Base-by-base conservation (phyloP, 2,329 filamentous ascomycete species). In the Paecilomyces niveus region DNA sequence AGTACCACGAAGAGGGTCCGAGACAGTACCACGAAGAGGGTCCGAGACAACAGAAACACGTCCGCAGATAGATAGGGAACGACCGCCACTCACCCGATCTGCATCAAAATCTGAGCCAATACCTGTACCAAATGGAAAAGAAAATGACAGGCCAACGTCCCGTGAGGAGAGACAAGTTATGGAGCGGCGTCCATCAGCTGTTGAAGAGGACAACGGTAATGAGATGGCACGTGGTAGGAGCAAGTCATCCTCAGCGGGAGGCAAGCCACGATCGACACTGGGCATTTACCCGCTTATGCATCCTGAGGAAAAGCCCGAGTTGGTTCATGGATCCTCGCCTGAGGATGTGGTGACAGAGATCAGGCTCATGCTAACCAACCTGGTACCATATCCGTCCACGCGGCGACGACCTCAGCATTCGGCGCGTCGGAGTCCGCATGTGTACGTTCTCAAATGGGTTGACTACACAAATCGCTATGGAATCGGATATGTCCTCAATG, bases 381-480 rank as follows among this genome's bases (percentile, higher is more conserved):
- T 77, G 60, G 63, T 68, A 5, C 70, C 67, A n/a, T 63, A 69
- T 32, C 66, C 69, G 3, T 61, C 69, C n/a, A 63, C 62, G 33
- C 70, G 71, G 29, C 68, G 73, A 35, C 67, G 71, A 31, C 60
- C 62, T 8, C 55, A 61, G n/a, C 62, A 65, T 18, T 64, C 65
- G 2, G 58, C 66, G 7, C 63, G 67, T 49, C 66, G 68, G 29
- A 63, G 69, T 32, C 72, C 72, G 2, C 77, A 80, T 56, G 68
- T 77, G 2, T 77, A 79, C 58, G 78, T 81, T 3, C 77, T 80
- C 54, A 81, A 81, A 68, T 81, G 79, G 79, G 79, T 81, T 21
- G 79, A 81, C 61, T 81, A 81, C 62, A 79, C 79, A 7, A 80
- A 80, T 59, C 75, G 78, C 53, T 80, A 80, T 59, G 79, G 79